Base-by-base conservation (phyloP, 805 yeast genomes). In the Tetrapisispora arboricola region DNA sequence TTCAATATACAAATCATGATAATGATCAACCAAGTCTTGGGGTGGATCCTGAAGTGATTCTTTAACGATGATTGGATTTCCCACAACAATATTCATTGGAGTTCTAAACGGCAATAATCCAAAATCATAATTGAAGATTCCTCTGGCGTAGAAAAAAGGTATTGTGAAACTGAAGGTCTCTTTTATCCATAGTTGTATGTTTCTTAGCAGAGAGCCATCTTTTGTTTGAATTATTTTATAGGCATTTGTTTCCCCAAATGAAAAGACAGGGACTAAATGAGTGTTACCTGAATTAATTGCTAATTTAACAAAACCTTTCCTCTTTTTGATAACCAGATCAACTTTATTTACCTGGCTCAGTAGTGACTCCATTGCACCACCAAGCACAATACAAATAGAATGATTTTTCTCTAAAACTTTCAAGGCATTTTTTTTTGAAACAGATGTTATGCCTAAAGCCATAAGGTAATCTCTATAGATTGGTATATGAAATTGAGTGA, bases 321-420 rank as follows among this genome's bases (percentile, higher is more conserved):
- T 71, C 47, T 76, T 80, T 31, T 78, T 71, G 32, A 92, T 63
- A 0, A 92, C 84, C 36, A 92, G 64, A 43, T 82, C 81, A 1
- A 62, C 56, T 13, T 34, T 36, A 8, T 76, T 75, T 0, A 82
- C 78, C 40, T 68, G 66, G 6, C 84, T 75, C 21, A 84, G 58
- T 28, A 92, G 66, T 1, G 94, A 78, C 54, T 92, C 98, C 44
- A 86, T 83, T 0, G 97, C 97, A 0, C 98, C 98, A 2, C 98
- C 98, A 19, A 92, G 79, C 1, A 92, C 97, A 43, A 92, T 79
- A 46, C 90, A 83, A 11, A 88, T 81, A 2, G 94, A 83, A 50
- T 76, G 79, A 48, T 80, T 76, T 43, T 76, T 72, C 38, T 63
- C 58, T 36, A 92, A 68, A 21, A 85, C 67, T 20, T 78, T 70